Evolutionary conservation across 495 filamentous ascomycete species (phyloP).

Genomic region (Tuber borchii): DNA sequence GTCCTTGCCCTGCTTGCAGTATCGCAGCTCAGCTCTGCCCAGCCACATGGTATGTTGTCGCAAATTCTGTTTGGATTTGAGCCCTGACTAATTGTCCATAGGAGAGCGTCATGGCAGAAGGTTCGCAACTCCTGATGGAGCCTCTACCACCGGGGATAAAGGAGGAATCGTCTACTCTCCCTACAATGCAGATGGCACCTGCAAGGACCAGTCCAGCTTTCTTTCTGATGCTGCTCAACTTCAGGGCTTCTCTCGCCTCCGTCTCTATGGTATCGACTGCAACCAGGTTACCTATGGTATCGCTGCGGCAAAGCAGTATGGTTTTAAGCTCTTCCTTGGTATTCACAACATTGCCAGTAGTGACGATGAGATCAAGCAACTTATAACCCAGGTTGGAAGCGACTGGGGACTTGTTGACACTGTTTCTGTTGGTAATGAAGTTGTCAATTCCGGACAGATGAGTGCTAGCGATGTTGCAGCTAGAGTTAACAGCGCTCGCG

Average conservation of each 20-base stretch:
- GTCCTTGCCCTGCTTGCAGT: slow-evolving; percentile 23
- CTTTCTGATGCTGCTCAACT: slow-evolving; percentile 54
- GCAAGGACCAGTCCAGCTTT: slow-evolving; percentile 61
- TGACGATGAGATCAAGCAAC: slow-evolving; percentile 49
- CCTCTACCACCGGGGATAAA: slow-evolving; percentile 30
- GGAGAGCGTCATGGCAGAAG: slow-evolving; percentile 21
- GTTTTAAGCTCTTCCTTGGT: slow-evolving; percentile 65
- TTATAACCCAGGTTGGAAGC: slow-evolving; percentile 49
- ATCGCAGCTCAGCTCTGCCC: slow-evolving; percentile 44
- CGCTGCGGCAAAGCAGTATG: slow-evolving; percentile 52
- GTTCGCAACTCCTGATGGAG: slow-evolving; percentile 39
- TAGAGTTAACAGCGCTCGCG: slow-evolving; percentile 47
- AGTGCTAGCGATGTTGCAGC: slow-evolving; percentile 48
- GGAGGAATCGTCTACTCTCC: slow-evolving; percentile 67
- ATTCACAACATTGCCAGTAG: slow-evolving; percentile 60
- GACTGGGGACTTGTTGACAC: slow-evolving; percentile 64
- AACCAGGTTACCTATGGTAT: slow-evolving; percentile 59
- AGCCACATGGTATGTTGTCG: slow-evolving; percentile 46
- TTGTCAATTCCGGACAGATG: slow-evolving; percentile 59
- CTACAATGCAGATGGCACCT: slow-evolving; percentile 59
- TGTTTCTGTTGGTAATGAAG: slow-evolving; percentile 72
- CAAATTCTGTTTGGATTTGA: not conserved
- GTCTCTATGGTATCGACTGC: slow-evolving; percentile 78
- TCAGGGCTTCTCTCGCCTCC: slow-evolving; percentile 55
- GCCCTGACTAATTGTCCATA: slow-evolving; percentile 6